Base-by-base conservation (phyloP, 148 eudicot species). In the Oxyria digyna region DNA sequence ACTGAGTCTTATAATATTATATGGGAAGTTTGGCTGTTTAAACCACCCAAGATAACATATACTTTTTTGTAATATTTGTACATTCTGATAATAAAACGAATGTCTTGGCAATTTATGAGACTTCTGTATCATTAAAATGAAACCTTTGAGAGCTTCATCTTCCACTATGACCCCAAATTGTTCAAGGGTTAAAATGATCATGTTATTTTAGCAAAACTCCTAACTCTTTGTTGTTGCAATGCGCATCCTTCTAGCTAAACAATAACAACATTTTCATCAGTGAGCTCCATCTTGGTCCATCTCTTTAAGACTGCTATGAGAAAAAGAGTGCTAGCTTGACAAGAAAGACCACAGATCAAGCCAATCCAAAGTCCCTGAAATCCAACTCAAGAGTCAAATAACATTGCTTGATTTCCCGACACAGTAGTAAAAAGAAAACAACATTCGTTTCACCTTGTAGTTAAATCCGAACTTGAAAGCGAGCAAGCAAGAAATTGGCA, bases 331-430 rank as follows among this genome's bases (percentile, higher is more conserved):
- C 69, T 69, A 0, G 82, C 63, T 50, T 87, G 91, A 69, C 79
- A 79, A 3, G 69, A 42, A 43, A 87, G 79, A 13, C 91, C 91
- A 31, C 88, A 82, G 15, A 84, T 84, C 20, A 84, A 74, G 7
- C 91, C 91, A 24, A 84, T 74, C 91, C 91, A 87, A 62, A 87
- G 76, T 4, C 91, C 91, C 91, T 87, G 73, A 4, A 32, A 18
- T 5, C 38, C 40, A 72, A 57, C 6, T 37, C 6, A 4, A 72
- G 18, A 62, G 5, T 17, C 27, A 41, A 10, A 38, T 20, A 8
- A 40, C 8, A 66, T 3, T 65, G 42, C 17, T 8, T 0, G 15
- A n/a, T 10, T n/a, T 38, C 20, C 4, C 0, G 67, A 27, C 20
- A 23, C 8, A 9, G 5, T 66, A 13, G 10, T 20, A 9, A 66